Base-by-base conservation (phyloP, 2,329 filamentous ascomycete genomes). In the Calonectria ilicicola region DNA sequence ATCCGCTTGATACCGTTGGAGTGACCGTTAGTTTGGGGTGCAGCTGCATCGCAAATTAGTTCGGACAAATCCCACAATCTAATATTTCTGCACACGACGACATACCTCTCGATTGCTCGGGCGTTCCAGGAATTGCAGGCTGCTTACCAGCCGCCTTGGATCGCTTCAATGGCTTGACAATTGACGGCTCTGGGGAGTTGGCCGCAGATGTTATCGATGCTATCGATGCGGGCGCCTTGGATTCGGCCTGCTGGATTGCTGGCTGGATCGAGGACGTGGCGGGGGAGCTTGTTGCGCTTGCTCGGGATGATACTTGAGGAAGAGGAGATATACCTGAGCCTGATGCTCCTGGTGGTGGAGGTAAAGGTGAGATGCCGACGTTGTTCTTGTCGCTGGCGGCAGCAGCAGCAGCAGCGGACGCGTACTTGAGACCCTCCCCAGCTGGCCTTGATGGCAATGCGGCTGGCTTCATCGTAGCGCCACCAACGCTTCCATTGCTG, bases 341-440 rank as follows among this genome's bases (percentile, higher is more conserved):
- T 69, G 85, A 82, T 51, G 88, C 84, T 44, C 94, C 93, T 32
- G 95, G 95, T 79, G 97, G 97, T 74, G 97, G 96, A 68, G 97
- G 97, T 80, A 98, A 88, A 47, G 97, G 97, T 71, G 96, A 93
- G 81, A 99, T 98, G 29, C 97, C 97, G 35, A 98, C 93, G 82
- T 93, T 96, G 86, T 95, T 96, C 85, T 87, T 90, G 78, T 98
- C 95, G 83, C 92, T 95, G 56, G 96, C 95, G 1, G 97, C 96
- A 0, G 96, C 97, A 0, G 97, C 97, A 0, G 97, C 97, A 0
- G 97, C 97, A 0, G 97, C 97, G 44, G 97, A 98, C 53, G 97
- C 97, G 82, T 99, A 99, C 85, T 98, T 98, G 77, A 99, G 88
- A 1, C 94, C 95, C 83, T 98, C 96, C 60, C 95, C 95, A 5